Evolutionary conservation across 345 rosid species (phyloP), one percentile per base, ranked within the genome.

Genomic region (Salix purpurea): DNA sequence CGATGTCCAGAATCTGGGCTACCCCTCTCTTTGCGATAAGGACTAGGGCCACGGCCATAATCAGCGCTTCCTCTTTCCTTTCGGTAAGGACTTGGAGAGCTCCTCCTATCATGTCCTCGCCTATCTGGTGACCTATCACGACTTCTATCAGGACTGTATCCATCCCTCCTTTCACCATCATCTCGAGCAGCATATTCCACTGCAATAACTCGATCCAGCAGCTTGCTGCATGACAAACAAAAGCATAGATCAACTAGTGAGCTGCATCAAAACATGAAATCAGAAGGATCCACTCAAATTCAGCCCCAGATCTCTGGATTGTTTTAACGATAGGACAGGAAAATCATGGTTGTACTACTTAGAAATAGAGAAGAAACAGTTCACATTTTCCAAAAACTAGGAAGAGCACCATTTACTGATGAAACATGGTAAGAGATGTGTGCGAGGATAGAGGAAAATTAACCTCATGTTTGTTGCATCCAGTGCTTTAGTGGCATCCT

Each of bases 141-240:
- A 24, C 67, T 82, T 81, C 94, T 86, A 9, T 91, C 98, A 73
- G 97, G 94, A 75, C 92, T 91, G 61, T 86, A 70, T 12, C 94
- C 96, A 67, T 84, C 88, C 74, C 67, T 88, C 70, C 86, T 86
- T 0, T 91, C 96, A 83, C 90, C 97, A 69, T 91, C 99, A 89
- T 95, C 97, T 68, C 96, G 91, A 71, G 79, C 88, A 1, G 99
- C 97, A 90, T 89, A 95, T 86, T 93, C 99, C 74, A 95, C 99
- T 4, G 96, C 91, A 79, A 95, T 95, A 69, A 91, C 93, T 65
- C 91, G 88, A 70, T 93, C 97, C 88, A 86, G 80, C 87, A 93
- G 84, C 89, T 95, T 93, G 87, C 99, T 95, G 94, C 84, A 80
- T 6, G 30, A 11, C 54, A 28, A 62, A 32, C 7, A 6, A 18